Evolutionary conservation across 257 asterid species (phyloP).

Genomic region (Cordia subcordata): DNA sequence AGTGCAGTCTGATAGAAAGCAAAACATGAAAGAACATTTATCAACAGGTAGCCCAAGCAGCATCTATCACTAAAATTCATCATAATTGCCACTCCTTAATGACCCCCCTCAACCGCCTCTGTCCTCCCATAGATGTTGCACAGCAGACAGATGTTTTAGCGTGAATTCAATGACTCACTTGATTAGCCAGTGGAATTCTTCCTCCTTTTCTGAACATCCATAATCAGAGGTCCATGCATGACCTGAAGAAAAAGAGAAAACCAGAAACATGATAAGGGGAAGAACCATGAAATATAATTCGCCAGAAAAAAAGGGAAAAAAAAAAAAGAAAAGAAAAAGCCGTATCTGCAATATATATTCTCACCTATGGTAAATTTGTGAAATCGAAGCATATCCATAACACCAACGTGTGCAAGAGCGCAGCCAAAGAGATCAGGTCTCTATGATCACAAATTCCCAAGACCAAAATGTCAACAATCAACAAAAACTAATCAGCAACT

Average conservation of each 20-base stretch:
- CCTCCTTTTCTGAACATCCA: conserved; percentile 94
- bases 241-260: conserved; percentile 36
- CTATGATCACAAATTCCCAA: conserved; percentile 35
- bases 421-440: conserved; percentile 98
- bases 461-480: not conserved
- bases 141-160: no score
- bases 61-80: no score
- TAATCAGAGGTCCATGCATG: conserved; percentile 98
- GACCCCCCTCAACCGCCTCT: no score
- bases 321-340: conserved; percentile 5
- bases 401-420: conserved; percentile 98
- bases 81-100: no score
- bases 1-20: no score
- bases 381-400: conserved; percentile 98
- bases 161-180: conserved; percentile 45
- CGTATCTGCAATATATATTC: not conserved
- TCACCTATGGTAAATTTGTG: conserved; percentile 96
- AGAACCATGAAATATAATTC: not conserved
- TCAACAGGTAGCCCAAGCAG: no score
- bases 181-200: conserved; percentile 84
- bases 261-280: not conserved
- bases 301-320: not conserved
- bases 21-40: no score
- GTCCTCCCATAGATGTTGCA: no score
- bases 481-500: not conserved